These are phyloP conservation scores for Capsicum rhomboideum DNA, from an alignment of 257 asterid genomes.

Conservation along the genomic window DNA sequence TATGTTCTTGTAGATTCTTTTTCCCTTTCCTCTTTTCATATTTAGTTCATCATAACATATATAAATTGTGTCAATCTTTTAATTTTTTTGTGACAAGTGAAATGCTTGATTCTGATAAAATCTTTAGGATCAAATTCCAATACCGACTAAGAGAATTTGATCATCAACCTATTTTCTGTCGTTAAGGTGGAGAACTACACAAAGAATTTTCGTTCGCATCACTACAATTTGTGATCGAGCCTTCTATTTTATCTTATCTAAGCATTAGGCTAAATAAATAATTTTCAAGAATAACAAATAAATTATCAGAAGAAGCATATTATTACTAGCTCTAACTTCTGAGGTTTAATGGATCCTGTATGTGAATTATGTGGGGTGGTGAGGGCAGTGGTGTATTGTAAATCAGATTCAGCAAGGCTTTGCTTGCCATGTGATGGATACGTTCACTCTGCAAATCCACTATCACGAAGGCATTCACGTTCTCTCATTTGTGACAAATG, in stretches of 20 bases:
- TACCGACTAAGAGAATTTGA: neutral
- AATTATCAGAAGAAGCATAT: neutral
- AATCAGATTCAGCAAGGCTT: constrained; percentile 50
- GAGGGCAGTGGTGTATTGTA: constrained; percentile 63
- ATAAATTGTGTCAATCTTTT: neutral
- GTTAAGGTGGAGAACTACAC: neutral
- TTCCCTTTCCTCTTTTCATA: neutral
- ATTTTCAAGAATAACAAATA: neutral
- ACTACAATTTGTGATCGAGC: neutral
- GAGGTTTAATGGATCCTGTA: constrained; percentile 18
- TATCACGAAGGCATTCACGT: constrained; percentile 55
- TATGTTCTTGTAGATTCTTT: neutral
- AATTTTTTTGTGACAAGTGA: neutral
- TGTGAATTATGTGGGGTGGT: constrained; percentile 53
- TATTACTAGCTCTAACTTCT: neutral
- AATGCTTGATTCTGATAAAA: neutral
- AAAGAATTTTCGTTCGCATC: neutral
- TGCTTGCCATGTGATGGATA: constrained; percentile 53
- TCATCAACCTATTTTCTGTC: neutral
- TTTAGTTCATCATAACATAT: neutral
- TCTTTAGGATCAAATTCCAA: neutral
- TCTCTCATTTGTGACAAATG: constrained; percentile 69
- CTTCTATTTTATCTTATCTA: neutral
- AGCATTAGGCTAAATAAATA: neutral
- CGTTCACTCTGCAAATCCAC: constrained; percentile 54